phyloP scores from a whole-genome alignment of 179 eudicot genomes.

The Camellia oleifera region DNA sequence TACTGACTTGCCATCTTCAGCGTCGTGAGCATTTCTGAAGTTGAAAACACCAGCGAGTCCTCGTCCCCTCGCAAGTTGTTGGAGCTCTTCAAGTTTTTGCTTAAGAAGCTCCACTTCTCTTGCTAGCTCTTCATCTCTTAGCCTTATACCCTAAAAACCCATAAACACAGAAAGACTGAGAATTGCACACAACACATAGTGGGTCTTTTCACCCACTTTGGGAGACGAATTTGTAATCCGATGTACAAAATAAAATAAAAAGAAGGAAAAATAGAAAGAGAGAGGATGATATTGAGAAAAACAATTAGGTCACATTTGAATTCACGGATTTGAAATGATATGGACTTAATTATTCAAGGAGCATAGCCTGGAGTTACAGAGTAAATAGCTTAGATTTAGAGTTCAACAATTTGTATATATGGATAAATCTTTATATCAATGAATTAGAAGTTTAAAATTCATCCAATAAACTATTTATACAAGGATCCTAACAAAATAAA shows the following conservation, averaged over 20 bases:
- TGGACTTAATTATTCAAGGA: neutral
- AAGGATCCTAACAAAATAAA: too few species aligned
- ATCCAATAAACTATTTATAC: too few species aligned
- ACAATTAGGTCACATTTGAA: neutral
- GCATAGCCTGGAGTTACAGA: neutral
- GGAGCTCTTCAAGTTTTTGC: conserved; percentile 54
- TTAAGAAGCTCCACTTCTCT: conserved; percentile 61
- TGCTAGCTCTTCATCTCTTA: conserved; percentile 55
- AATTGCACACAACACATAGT: neutral
- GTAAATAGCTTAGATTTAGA: neutral
- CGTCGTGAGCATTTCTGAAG: conserved; percentile 17
- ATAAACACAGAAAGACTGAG: neutral
- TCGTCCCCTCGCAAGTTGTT: conserved; percentile 54
- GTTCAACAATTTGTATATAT: neutral
- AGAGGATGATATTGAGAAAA: neutral
- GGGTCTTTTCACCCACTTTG: neutral
- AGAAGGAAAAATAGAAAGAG: neutral
- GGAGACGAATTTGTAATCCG: too few species aligned
- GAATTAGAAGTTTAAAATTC: neutral
- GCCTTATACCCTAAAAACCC: conserved; percentile 46
- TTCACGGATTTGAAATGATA: neutral
- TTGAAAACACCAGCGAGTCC: conserved; percentile 55
- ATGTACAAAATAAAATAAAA: neutral
- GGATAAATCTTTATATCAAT: neutral
- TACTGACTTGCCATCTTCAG: too few species aligned